phyloP scores from a whole-genome alignment of 768 basidiomycete genomes.

The Mycena galopus region DNA sequence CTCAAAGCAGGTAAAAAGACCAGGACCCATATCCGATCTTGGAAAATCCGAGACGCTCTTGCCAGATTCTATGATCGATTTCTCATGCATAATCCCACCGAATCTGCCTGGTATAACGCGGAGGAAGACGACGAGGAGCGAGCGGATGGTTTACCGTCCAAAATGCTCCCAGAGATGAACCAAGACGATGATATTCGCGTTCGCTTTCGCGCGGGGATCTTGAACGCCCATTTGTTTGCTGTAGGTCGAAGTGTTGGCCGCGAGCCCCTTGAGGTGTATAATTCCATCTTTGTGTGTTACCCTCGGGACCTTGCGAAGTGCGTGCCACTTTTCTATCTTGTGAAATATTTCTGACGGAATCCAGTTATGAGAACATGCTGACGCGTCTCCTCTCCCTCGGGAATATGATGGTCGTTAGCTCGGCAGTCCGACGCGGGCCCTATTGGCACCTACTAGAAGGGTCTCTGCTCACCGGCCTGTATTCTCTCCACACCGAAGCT shows the following conservation, averaged over 20 bases:
- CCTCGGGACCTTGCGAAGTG: conserved; percentile 64
- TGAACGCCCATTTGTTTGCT: conserved; percentile 71
- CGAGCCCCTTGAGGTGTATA: conserved; percentile 58
- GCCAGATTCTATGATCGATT: conserved; percentile 77
- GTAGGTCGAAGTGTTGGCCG: conserved; percentile 53
- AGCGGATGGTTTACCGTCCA: conserved; percentile 52
- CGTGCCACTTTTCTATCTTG: conserved; percentile 41
- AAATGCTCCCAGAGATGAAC: conserved; percentile 65
- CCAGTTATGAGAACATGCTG: conserved; percentile 81
- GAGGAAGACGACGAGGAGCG: conserved; percentile 48
- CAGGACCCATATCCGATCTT: conserved; percentile 62
- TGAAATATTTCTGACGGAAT: conserved; percentile 8
- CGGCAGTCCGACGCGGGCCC: conserved; percentile 80
- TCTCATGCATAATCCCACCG: conserved; percentile 67
- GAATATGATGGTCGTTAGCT: conserved; percentile 85
- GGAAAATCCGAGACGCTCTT: conserved; percentile 76
- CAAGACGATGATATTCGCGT: conserved; percentile 87
- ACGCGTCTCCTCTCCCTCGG: conserved; percentile 79
- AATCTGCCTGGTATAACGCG: conserved; percentile 60
- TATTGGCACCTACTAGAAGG: conserved; percentile 92
- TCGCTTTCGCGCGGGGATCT: conserved; percentile 78
- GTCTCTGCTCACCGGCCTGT: conserved; percentile 50
- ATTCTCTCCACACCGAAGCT: conserved; percentile 58
- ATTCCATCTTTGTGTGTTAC: conserved; percentile 58
- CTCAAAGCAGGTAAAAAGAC: conserved; percentile 41